Conservation (phyloP, 1,139 yeast species). For the Diutina pseudorugosa region DNA sequence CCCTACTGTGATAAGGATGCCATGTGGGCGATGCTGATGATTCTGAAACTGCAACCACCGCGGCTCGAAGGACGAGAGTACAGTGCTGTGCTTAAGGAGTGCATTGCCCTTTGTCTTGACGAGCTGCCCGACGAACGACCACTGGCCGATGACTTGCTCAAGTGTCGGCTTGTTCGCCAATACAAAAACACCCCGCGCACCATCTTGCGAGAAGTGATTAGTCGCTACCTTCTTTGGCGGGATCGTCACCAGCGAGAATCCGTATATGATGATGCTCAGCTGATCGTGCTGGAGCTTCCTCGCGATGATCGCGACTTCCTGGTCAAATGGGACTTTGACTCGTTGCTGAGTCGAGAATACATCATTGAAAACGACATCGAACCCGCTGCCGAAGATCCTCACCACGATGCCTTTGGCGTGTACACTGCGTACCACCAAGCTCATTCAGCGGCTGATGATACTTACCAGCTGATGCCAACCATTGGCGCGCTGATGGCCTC, state of each 20-base stretch:
- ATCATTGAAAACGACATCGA: conserved; percentile 51
- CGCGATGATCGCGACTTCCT: conserved; percentile 30
- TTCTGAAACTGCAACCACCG: conserved; percentile 89
- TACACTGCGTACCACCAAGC: not conserved
- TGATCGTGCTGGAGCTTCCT: conserved; percentile 12
- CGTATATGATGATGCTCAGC: conserved; percentile 23
- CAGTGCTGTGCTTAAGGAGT: conserved; percentile 66
- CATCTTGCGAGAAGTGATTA: conserved; percentile 62
- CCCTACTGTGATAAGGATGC: conserved; percentile 96
- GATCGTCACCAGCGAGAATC: conserved; percentile 47
- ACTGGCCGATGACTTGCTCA: conserved; percentile 72
- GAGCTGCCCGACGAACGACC: conserved; percentile 88
- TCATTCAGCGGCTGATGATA: not conserved
- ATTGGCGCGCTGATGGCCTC: not conserved
- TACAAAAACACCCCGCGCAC: conserved; percentile 50
- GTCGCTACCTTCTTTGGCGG: conserved; percentile 72
- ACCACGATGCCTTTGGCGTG: not conserved
- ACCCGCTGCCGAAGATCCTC: not conserved
- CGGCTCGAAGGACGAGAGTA: conserved; percentile 85
- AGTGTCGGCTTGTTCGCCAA: conserved; percentile 56
- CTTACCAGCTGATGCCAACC: not conserved
- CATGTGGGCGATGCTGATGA: conserved; percentile 85
- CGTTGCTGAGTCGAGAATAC: conserved; percentile 59
- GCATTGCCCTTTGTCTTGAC: conserved; percentile 83
- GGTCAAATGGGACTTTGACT: conserved; percentile 84